phyloP scores from a whole-genome alignment of 1,139 yeast species.

The Suhomyces choctaworum region DNA sequence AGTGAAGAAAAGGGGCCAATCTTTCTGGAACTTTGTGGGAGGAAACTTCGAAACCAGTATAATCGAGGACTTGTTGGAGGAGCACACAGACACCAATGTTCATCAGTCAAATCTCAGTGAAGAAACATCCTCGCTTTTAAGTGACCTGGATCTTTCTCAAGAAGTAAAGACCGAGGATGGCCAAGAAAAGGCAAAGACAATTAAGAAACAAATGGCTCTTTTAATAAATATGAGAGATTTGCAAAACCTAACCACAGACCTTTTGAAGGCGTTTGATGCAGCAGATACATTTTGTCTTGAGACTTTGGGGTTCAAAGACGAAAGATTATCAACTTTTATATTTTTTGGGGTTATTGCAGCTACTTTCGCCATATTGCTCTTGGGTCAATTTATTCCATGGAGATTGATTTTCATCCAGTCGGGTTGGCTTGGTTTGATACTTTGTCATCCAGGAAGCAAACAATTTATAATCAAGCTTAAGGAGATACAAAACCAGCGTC shows the following conservation, averaged over 20 bases:
- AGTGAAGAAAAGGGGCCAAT: constrained; percentile 55
- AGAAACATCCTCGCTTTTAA: constrained; percentile 10
- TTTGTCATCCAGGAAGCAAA: constrained; percentile 60
- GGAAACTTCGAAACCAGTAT: constrained; percentile 45
- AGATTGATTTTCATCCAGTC: constrained; percentile 51
- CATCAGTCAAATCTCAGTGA: constrained; percentile 8
- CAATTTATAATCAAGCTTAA: constrained; percentile 26
- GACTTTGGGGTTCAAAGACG: constrained; percentile 73
- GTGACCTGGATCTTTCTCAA: constrained; percentile 8
- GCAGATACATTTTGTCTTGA: constrained; percentile 60
- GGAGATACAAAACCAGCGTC: constrained; percentile 4
- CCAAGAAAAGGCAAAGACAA: constrained; percentile 24
- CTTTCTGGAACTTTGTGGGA: constrained; percentile 51
- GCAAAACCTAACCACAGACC: constrained; percentile 60
- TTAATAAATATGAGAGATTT: constrained; percentile 58
- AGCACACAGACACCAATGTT: constrained; percentile 15
- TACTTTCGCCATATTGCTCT: constrained; percentile 39
- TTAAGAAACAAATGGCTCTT: constrained; percentile 44
- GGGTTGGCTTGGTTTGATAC: constrained; percentile 54
- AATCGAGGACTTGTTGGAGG: constrained; percentile 37
- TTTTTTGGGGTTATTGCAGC: constrained; percentile 40
- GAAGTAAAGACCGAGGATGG: constrained; percentile 16
- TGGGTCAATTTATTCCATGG: constrained; percentile 68
- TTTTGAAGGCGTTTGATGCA: constrained; percentile 52
- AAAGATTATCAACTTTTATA: constrained; percentile 61